These are phyloP conservation scores for Cutaneotrichosporon sp. DNA, from an alignment of 1,284 basidiomycete genomes.

Conservation along the genomic window DNA sequence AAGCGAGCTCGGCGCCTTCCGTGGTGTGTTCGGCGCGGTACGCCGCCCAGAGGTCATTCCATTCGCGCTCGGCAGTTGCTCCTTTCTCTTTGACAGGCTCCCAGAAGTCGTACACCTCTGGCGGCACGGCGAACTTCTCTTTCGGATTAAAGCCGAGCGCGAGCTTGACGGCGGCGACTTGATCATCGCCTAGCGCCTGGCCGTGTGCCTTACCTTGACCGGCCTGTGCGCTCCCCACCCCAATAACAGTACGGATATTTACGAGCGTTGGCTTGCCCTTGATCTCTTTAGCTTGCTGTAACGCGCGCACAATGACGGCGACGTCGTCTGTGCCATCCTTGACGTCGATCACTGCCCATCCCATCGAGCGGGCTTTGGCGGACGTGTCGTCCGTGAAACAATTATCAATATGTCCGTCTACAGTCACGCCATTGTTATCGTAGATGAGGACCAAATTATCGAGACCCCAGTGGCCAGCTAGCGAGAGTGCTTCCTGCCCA, in stretches of 20 bases:
- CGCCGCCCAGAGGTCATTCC: constrained; percentile 26
- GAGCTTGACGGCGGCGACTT: constrained; percentile 31
- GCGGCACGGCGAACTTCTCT: constrained; percentile 27
- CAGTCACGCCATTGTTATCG: constrained; percentile 38
- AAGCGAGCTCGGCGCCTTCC: constrained; percentile 20
- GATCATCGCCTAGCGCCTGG: constrained; percentile 29
- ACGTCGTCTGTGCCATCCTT: constrained; percentile 28
- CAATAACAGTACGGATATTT: constrained; percentile 31
- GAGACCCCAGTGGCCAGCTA: constrained; percentile 38
- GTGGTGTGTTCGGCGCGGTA: constrained; percentile 25
- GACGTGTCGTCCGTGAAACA: constrained; percentile 40
- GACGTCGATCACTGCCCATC: constrained; percentile 39
- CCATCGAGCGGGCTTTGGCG: constrained; percentile 29
- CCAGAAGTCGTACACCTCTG: constrained; percentile 31
- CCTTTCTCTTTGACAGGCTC: constrained; percentile 21
- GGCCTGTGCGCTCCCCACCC: constrained; percentile 25
- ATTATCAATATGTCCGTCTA: constrained; percentile 36
- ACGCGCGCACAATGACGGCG: constrained; percentile 25
- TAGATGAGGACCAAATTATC: constrained; percentile 42
- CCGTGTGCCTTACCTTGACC: constrained; percentile 30
- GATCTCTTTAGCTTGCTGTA: constrained; percentile 43
- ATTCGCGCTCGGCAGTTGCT: constrained; percentile 19
- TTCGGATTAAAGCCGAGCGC: constrained; percentile 26
- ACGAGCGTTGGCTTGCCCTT: constrained; percentile 32
- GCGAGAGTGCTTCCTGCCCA: constrained; percentile 36